A percentile compares a stretch with the other conserved stretches of the same genome.
phyloP scores from a whole-genome alignment of 1,139 yeast genomes.

The Pneumocystis wakefieldiae region DNA sequence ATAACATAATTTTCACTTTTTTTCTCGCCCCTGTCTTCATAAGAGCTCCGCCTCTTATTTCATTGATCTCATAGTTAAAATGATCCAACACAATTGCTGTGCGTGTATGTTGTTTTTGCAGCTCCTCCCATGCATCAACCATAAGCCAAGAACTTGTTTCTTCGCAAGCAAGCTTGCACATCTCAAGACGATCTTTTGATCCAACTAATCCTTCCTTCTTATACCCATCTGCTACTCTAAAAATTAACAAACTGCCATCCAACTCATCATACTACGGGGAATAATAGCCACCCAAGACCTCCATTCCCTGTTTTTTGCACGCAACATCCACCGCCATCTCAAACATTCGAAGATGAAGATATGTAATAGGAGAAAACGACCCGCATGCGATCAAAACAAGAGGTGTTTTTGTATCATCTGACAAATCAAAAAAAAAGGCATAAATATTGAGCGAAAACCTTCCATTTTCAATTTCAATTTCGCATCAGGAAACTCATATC shows the following conservation, averaged over 20 bases:
- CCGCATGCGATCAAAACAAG: constrained; percentile 95
- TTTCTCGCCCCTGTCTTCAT: constrained; percentile 51
- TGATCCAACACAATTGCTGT: constrained; percentile 94
- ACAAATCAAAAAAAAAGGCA: background rate
- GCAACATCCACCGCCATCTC: constrained; percentile 97
- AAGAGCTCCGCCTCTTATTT: constrained; percentile 72
- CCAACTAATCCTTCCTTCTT: constrained; percentile 86
- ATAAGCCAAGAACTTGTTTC: constrained; percentile 92
- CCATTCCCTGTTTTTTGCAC: constrained; percentile 79
- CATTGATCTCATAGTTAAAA: constrained; percentile 86
- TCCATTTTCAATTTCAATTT: background rate
- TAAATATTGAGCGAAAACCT: background rate
- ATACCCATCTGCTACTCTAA: constrained; percentile 67
- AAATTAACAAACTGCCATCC: background rate
- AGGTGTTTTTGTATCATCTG: constrained; percentile 46
- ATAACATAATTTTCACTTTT: constrained; percentile 71
- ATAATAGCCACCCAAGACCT: constrained; percentile 90
- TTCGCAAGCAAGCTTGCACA: constrained; percentile 97
- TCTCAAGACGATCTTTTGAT: constrained; percentile 76
- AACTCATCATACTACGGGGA: constrained; percentile 40
- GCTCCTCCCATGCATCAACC: constrained; percentile 99
- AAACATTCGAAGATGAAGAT: constrained; percentile 87
- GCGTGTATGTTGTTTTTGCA: constrained; percentile 80
- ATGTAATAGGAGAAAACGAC: constrained; percentile 88
- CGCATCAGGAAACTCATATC: background rate